These are phyloP conservation scores for Ophiognomonia clavigignenti-juglandacearum DNA, from an alignment of 2,329 filamentous ascomycete genomes.

Conservation along the genomic window DNA sequence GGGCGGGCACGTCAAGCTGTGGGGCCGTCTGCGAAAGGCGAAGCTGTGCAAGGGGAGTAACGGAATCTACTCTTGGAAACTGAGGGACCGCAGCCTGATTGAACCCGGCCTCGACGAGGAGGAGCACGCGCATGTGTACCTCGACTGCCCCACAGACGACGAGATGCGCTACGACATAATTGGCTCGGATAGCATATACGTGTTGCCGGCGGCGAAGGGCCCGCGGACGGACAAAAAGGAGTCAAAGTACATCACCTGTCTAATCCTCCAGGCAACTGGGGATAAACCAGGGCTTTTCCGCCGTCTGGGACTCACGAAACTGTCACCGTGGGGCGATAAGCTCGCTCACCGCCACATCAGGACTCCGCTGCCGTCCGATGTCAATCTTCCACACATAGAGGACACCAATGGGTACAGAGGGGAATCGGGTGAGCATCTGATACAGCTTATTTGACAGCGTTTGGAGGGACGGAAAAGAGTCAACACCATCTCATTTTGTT, in stretches of 20 bases:
- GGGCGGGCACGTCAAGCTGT: constrained; percentile 1
- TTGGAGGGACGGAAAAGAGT: too few species aligned
- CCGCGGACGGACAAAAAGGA: background rate
- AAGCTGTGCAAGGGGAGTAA: background rate
- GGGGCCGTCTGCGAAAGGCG: background rate
- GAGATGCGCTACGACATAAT: background rate
- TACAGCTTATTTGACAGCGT: too few species aligned
- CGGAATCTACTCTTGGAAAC: background rate
- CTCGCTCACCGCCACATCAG: background rate
- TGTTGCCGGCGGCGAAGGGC: background rate
- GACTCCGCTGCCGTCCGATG: background rate
- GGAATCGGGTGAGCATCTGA: too few species aligned
- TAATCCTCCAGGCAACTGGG: background rate
- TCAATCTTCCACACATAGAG: too few species aligned
- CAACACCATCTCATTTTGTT: too few species aligned
- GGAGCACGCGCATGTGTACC: background rate
- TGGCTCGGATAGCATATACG: background rate
- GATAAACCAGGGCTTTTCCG: background rate
- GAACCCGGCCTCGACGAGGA: background rate
- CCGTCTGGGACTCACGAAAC: constrained; percentile 4
- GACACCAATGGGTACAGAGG: too few species aligned
- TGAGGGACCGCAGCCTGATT: background rate
- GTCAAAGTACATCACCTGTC: constrained; percentile 4
- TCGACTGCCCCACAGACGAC: constrained; percentile 3
- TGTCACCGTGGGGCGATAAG: background rate